Conservation (phyloP, 768 basidiomycete genomes). For the Sarcomyxa edulis region DNA sequence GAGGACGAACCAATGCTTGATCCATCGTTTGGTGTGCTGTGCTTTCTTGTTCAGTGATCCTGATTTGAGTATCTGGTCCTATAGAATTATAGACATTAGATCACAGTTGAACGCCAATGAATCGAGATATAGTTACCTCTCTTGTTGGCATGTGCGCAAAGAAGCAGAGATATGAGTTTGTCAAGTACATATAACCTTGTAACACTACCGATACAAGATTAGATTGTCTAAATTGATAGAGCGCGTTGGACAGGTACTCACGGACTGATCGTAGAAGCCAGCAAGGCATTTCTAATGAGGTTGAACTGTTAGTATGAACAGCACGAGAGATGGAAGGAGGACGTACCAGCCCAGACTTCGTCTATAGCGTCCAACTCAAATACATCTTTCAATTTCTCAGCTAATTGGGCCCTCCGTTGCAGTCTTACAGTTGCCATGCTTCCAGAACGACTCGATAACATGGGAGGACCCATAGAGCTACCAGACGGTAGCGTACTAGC, state of each 20-base stretch:
- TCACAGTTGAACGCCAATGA: background rate
- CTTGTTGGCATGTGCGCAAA: slow-evolving; percentile 90
- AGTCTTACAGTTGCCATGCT: slow-evolving; percentile 72
- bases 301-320: slow-evolving; percentile 6
- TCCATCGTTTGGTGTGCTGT: slow-evolving; percentile 85
- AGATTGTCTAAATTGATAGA: background rate
- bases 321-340: background rate
- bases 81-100: slow-evolving; percentile 6
- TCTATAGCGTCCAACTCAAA: slow-evolving; percentile 78
- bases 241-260: slow-evolving; percentile 37
- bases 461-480: slow-evolving; percentile 6
- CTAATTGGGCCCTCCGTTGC: slow-evolving; percentile 66
- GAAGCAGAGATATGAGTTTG: slow-evolving; percentile 91
- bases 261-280: slow-evolving; percentile 88
- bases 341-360: slow-evolving; percentile 79
- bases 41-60: slow-evolving; percentile 87
- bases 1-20: slow-evolving; percentile 94
- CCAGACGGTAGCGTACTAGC: background rate
- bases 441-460: slow-evolving; percentile 37
- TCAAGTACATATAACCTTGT: slow-evolving; percentile 97
- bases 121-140: slow-evolving; percentile 50
- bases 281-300: slow-evolving; percentile 75
- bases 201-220: slow-evolving; percentile 49
- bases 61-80: slow-evolving; percentile 93
- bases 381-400: slow-evolving; percentile 84